Evolutionary conservation across 2,329 filamentous ascomycete genomes (phyloP), one percentile per base, ranked within the genome.

Genomic region (Simplicillium sp.): DNA sequence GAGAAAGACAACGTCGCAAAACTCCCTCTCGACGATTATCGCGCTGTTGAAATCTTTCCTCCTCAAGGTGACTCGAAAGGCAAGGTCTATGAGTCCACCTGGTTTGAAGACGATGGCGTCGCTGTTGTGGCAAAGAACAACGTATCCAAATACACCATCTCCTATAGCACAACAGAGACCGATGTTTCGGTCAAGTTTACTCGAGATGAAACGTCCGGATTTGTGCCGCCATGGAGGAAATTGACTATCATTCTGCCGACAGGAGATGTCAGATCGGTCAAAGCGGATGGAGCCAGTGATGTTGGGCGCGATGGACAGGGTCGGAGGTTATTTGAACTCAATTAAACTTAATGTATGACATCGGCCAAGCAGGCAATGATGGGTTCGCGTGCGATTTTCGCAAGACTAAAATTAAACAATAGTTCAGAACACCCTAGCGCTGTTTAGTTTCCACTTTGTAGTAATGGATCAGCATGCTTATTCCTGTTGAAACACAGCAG

Each of bases 41-140:
- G 65, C 4, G 64, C 55, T 0, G 54, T 67, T 0, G 66, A 68
- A 47, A 63, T 69, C 16, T 67, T 67, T 46, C 65, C 65, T 1
- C 59, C 62, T 0, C 52, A 43, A 9, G 38, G 37, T 15, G 40
- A 43, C 1, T 45, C 46, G 3, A 37, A 41, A 12, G 48, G 45
- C 7, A 54, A 52, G 35, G 53, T 50, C 49, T 58, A 56, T 11
- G 48, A 52, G 38, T 57, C 43, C 1, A 44, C 43, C 0, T 66
- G 62, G 62, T 56, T 56, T 20, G 63, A 66, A 42, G 63, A 66
- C 16, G 60, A 66, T 11, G 62, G 63, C 4, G 53, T 64, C 2
- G 55, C 60, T 0, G 37, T 51, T 0, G 53, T 44, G 11, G 41
- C 50, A 1, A 58, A 54, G 48, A 60, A 58, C 36, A 54, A 44